These are phyloP conservation scores for Spathaspora hagerdaliae DNA, from an alignment of 805 yeast species.

Conservation along the genomic window DNA sequence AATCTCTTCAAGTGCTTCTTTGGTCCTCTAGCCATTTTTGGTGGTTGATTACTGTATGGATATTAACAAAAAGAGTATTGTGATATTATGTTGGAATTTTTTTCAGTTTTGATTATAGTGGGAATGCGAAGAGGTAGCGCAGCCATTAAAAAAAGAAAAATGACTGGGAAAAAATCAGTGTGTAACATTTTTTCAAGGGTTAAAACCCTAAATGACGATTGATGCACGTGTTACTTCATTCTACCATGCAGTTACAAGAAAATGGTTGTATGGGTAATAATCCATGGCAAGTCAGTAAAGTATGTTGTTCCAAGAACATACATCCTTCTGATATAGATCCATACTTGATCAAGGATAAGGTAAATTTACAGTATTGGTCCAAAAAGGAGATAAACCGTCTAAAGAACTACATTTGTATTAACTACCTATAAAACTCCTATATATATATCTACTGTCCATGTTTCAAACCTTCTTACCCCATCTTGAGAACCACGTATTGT, in stretches of 20 bases:
- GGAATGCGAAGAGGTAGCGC: background rate
- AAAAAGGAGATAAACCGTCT: background rate
- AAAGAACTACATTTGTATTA: background rate
- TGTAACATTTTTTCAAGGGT: background rate
- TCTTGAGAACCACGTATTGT: slow-evolving; percentile 26
- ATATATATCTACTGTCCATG: background rate
- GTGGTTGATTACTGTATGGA: background rate
- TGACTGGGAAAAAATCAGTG: background rate
- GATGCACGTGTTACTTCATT: background rate
- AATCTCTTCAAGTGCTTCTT: slow-evolving; percentile 99
- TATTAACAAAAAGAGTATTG: background rate
- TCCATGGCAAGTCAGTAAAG: no score
- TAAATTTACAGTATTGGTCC: no score
- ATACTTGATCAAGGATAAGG: no score
- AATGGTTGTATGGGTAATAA: no score
- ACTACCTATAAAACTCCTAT: background rate
- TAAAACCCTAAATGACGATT: background rate
- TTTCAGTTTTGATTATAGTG: slow-evolving; percentile 1
- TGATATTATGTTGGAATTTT: background rate
- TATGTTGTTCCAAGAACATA: no score
- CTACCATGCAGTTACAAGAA: no score
- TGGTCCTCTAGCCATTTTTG: slow-evolving; percentile 32
- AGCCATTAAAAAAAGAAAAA: background rate
- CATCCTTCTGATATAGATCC: no score
- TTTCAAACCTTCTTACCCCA: slow-evolving; percentile 4